Base-by-base conservation (phyloP, 257 asterid genomes). In the Nicotiana obtusifolia region DNA sequence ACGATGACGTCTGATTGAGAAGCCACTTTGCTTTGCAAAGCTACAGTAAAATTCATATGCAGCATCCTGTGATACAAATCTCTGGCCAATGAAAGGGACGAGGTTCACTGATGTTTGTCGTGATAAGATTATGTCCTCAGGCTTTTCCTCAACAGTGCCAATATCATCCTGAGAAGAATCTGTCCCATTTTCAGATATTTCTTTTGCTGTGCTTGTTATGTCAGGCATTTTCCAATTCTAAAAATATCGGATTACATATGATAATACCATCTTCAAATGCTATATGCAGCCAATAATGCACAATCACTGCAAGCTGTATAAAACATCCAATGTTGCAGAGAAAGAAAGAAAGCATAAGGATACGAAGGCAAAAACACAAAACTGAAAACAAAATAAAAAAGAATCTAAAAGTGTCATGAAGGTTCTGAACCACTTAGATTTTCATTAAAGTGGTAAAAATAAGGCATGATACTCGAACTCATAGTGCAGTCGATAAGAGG, bases 21-120 rank as follows among this genome's bases (percentile, higher is more conserved):
- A 96, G 80, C 99, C 99, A 84, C 97, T 88, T 7, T 86, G 87
- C 80, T 90, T 94, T 7, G 98, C 99, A 78, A 93, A 96, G 56
- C 91, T 97, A 80, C 91, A 90, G 77, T 96, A 96, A 90, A 88
- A 92, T 78, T 96, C 98, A 80, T 96, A 96, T 49, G 98, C 99
- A 83, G 93, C 93, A 79, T 94, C 99, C 77, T 94, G 99, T 24
- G 98, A 87, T 33, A 89, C 64, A 81, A 96, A 96, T 26, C 93
- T 87, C 79, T 96, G 98, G 47, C 98, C 98, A 65, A 89, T 90
- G 80, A 91, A 94, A 26, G 99, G 98, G 37, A 87, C 86, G 7
- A 91, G 92, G 83, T 89, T 91, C 76, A 87, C 87, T 4, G 91
- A 86, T 16, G 92, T 88, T 81, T 87, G 92, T 44, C 83, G 68